A percentile compares a stretch with the other conserved stretches of the same genome.
Conservation (phyloP, 1,284 basidiomycete species). For the Mycena citricolor region DNA sequence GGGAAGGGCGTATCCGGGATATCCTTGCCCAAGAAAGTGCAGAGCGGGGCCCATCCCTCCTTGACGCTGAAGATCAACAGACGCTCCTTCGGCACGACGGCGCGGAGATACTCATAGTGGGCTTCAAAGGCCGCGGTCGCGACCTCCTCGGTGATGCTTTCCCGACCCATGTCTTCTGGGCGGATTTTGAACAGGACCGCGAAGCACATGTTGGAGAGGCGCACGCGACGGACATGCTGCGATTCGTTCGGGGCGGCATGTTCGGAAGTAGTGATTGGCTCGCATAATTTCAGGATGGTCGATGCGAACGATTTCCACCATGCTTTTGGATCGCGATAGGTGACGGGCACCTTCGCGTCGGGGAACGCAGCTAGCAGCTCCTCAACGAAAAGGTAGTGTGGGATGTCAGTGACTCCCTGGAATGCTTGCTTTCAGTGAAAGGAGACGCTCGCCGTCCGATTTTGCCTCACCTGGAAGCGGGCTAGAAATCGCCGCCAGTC, state of each 20-base stretch:
- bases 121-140: constrained; percentile 1
- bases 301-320: constrained; percentile 2
- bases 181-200: no score
- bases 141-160: constrained; percentile 3
- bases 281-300: constrained; percentile 3
- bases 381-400: constrained; percentile 3
- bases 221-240: no score
- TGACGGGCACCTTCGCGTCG: constrained; percentile 7
- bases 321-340: constrained; percentile 3
- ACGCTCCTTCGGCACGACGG: background rate
- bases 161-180: no score
- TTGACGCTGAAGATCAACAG: constrained; percentile 8
- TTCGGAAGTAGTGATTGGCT: background rate
- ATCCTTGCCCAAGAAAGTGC: constrained; percentile 9
- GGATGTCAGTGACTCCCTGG: constrained; percentile 6
- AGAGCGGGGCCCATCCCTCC: constrained; percentile 10
- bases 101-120: constrained; percentile 1
- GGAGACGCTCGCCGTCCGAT: no score
- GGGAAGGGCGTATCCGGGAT: constrained; percentile 6
- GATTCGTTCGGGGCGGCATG: no score
- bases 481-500: constrained; percentile 7
- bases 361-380: constrained; percentile 8
- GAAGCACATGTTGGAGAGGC: no score
- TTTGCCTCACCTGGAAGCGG: constrained; percentile 7
- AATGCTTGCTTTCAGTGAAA: no score